Base-by-base conservation (phyloP, 2,329 filamentous ascomycete species). In the Talaromyces sp. region DNA sequence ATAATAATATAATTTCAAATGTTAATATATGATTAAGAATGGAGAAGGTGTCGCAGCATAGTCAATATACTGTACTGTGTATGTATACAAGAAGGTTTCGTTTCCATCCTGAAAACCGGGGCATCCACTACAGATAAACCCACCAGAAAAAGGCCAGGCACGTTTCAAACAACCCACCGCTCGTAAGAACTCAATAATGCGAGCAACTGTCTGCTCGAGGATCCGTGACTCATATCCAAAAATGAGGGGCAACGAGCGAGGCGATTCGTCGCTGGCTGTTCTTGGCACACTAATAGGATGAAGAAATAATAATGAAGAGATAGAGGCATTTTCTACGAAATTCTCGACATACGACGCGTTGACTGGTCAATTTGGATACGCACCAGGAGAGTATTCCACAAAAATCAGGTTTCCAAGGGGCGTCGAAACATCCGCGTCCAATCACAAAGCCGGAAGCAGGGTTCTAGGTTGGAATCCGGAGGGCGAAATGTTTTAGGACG, bases 71-170 rank as follows among this genome's bases (percentile, higher is more conserved):
- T 25, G 22, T 9, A 13, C 11, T 4, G 11, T 36, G 13, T 36
- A 36, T 36, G n/a, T 47, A 47, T 13, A 47, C 47, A 28, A 19
- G 13, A 17, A 30, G 30, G 49, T 53, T 53, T 53, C 49, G 49
- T 53, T 53, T 53, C 49, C 49, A 30, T 53, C 49, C 49, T 53
- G 49, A 53, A 53, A 53, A 53, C 25, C 13, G 49, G 49, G 49
- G 49, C 49, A 53, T 30, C 25, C 49, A 53, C 49, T 28, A 22
- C 27, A 27, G 49, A 53, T 53, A 53, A 53, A 30, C 28, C 27
- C 25, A 6, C 4, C 25, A n/a, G 27, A 19, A n/a, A 13, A 6
- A 53, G 49, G 15, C 49, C 27, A n/a, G 10, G 15, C 25, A 9
- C 49, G 25, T 28, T n/a, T 53, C 25, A 28, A n/a, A 39, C 17